phyloP scores from a whole-genome alignment of 768 basidiomycete genomes.

The Collybia sordida region DNA sequence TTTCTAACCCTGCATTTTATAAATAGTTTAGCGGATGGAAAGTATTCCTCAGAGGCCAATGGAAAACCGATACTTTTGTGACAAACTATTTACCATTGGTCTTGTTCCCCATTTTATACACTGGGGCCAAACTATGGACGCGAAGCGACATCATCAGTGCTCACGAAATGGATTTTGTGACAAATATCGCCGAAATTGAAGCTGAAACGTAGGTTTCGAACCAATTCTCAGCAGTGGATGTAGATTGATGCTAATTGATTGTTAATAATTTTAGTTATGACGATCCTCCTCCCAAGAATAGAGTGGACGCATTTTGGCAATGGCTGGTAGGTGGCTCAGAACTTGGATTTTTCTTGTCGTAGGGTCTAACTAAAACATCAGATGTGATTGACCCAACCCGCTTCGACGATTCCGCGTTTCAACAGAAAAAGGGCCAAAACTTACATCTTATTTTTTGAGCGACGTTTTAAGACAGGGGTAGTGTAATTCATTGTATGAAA shows the following conservation, averaged over 20 bases:
- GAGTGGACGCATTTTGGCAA: slow-evolving; percentile 68
- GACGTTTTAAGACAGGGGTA: neutral
- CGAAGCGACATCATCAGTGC: slow-evolving; percentile 44
- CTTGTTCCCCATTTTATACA: slow-evolving; percentile 78
- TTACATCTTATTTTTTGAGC: no score
- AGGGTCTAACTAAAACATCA: no score
- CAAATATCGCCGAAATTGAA: slow-evolving; percentile 67
- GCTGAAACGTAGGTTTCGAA: slow-evolving; percentile 44
- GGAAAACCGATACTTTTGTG: slow-evolving; percentile 67
- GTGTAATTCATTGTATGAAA: neutral
- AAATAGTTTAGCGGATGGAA: slow-evolving; percentile 43
- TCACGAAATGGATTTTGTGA: slow-evolving; percentile 83
- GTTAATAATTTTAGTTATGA: slow-evolving; percentile 43
- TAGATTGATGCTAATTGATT: neutral
- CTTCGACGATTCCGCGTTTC: no score
- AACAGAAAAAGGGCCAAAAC: no score
- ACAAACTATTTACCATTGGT: slow-evolving; percentile 76
- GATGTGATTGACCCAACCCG: no score
- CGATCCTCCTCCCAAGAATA: slow-evolving; percentile 70
- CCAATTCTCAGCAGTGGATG: slow-evolving; percentile 16
- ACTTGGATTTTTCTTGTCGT: no score
- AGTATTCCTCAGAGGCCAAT: slow-evolving; percentile 38
- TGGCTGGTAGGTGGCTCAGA: slow-evolving; percentile 62
- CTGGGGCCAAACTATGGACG: slow-evolving; percentile 53
- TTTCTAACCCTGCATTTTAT: neutral